Percentiles rank a stretch among this genome's conserved stretches.
Evolutionary conservation across 1,284 basidiomycete species (phyloP).

Genomic region (Irpex sp.): DNA sequence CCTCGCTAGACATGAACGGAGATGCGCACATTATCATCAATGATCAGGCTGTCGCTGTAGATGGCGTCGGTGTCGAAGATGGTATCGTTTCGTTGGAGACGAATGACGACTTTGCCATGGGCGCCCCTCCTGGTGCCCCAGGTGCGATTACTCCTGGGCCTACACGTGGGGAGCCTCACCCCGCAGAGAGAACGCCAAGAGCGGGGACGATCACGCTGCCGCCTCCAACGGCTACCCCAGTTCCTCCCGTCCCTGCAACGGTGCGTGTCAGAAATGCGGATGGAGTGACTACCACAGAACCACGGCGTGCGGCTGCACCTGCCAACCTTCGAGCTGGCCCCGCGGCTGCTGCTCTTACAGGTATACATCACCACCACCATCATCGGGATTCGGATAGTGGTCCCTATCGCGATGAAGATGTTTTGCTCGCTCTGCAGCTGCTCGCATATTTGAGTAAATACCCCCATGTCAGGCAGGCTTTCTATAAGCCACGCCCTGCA

Average conservation of each 20-base stretch:
- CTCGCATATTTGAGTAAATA: constrained; percentile 98
- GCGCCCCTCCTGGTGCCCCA: constrained; percentile 79
- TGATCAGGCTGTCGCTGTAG: constrained; percentile 42
- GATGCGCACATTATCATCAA: constrained; percentile 72
- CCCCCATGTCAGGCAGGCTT: constrained; percentile 95
- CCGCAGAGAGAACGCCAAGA: constrained; percentile 26
- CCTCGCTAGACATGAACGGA: constrained; percentile 41
- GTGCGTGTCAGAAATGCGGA: constrained; percentile 8
- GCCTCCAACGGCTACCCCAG: constrained; percentile 17
- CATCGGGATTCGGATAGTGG: constrained; percentile 42
- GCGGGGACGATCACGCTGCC: constrained; percentile 27
- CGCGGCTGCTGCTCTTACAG: constrained; percentile 4
- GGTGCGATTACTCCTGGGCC: constrained; percentile 57
- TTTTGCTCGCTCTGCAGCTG: constrained; percentile 87
- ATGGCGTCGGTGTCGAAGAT: constrained; percentile 59
- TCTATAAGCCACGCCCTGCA: constrained; percentile 78
- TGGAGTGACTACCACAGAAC: constrained; percentile 12
- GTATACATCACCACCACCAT: constrained; percentile 31
- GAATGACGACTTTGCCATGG: constrained; percentile 82
- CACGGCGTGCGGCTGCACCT: constrained; percentile 7
- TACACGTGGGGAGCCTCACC: constrained; percentile 21
- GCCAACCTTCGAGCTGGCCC: constrained; percentile 3
- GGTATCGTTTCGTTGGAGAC: constrained; percentile 67
- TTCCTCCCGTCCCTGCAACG: constrained; percentile 17
- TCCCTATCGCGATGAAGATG: constrained; percentile 92